These are phyloP conservation scores for Fusarium sambucinum DNA, from an alignment of 2,329 filamentous ascomycete genomes.

Conservation along the genomic window DNA sequence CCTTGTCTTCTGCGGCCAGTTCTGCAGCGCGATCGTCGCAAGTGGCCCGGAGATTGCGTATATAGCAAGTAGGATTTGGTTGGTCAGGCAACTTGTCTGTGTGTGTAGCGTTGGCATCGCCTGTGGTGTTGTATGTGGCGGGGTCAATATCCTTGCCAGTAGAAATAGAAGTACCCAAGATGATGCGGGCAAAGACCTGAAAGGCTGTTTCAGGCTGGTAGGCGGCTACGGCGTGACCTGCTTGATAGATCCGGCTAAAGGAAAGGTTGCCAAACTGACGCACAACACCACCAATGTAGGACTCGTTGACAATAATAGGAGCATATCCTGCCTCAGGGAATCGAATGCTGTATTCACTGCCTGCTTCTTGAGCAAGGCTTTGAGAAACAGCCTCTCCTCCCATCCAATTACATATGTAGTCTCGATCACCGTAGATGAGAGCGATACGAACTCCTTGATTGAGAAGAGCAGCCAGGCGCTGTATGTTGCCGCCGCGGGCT, in stretches of 20 bases:
- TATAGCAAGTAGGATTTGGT: conserved; percentile 69
- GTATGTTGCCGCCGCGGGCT: conserved; percentile 71
- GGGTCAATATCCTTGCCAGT: conserved; percentile 66
- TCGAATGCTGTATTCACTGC: conserved; percentile 59
- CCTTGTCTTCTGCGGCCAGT: conserved; percentile 62
- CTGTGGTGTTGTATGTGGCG: conserved; percentile 66
- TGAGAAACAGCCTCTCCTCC: conserved; percentile 82
- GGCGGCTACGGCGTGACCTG: conserved; percentile 72
- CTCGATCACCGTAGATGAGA: conserved; percentile 75
- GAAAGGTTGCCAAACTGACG: conserved; percentile 81
- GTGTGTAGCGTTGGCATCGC: conserved; percentile 68
- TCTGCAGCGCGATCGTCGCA: conserved; percentile 65
- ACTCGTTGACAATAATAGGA: conserved; percentile 75
- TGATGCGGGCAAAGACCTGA: conserved; percentile 70
- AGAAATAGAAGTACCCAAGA: conserved; percentile 67
- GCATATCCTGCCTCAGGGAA: conserved; percentile 79
- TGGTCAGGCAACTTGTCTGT: conserved; percentile 64
- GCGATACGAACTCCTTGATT: conserved; percentile 74
- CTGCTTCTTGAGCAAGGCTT: conserved; percentile 65
- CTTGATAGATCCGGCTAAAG: conserved; percentile 75
- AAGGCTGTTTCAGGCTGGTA: conserved; percentile 72
- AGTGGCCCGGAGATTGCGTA: conserved; percentile 63
- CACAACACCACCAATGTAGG: conserved; percentile 77
- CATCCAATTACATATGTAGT: conserved; percentile 75
- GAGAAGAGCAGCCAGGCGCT: conserved; percentile 70